Evolutionary conservation across 192 early-diverging fungal species (phyloP).

Genomic region (Oehlia diaphana): DNA sequence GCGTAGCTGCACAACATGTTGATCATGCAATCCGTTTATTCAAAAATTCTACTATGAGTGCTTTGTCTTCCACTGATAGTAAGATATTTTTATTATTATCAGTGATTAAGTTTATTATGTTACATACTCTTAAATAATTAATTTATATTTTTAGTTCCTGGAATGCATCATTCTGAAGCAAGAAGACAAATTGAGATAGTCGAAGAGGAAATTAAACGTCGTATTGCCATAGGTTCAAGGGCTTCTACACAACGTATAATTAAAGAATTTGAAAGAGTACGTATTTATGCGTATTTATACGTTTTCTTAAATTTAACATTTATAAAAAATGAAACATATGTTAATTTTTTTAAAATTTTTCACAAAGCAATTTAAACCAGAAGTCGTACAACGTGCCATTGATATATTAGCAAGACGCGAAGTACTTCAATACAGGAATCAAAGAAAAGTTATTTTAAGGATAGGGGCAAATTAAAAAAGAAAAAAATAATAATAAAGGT

Average conservation of each 20-base stretch:
- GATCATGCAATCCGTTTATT: constrained; percentile 98
- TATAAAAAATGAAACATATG: neutral
- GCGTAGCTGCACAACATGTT: constrained; percentile 86
- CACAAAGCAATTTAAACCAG: constrained; percentile 45
- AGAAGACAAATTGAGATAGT: constrained; percentile 74
- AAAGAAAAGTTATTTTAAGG: constrained; percentile 55
- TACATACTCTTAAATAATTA: neutral
- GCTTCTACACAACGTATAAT: constrained; percentile 52
- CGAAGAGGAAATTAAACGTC: constrained; percentile 80
- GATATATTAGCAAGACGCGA: constrained; percentile 81
- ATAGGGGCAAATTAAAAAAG: neutral
- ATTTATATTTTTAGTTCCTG: constrained; percentile 58
- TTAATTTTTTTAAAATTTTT: neutral
- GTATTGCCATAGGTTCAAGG: constrained; percentile 87
- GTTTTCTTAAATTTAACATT: constrained; percentile 30
- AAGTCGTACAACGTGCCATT: constrained; percentile 71
- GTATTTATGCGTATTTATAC: constrained; percentile 1
- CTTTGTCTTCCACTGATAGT: constrained; percentile 88
- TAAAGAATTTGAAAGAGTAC: constrained; percentile 46
- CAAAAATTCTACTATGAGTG: constrained; percentile 97
- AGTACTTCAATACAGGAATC: constrained; percentile 77
- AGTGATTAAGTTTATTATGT: neutral
- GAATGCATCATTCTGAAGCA: constrained; percentile 74
- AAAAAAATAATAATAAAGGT: no score
- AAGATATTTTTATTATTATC: constrained; percentile 9